Conservation (phyloP, 2,329 filamentous ascomycete genomes). For the Colletotrichum melonis region DNA sequence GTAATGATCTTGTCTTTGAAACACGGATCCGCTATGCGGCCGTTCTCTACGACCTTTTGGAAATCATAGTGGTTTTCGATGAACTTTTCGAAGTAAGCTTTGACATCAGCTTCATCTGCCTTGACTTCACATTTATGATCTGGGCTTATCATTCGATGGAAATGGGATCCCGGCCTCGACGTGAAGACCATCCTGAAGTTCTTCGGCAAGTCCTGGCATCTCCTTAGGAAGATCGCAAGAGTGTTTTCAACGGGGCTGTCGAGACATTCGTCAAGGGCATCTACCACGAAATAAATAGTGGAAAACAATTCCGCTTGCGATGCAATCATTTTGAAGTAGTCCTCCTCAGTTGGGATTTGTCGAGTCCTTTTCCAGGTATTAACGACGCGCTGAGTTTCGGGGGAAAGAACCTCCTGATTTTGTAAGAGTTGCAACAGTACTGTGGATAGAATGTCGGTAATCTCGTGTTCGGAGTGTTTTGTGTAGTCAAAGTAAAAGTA, state of each 20-base stretch:
- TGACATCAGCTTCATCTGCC: constrained; percentile 1
- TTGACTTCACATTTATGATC: neutral
- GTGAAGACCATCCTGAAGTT: constrained; percentile 6
- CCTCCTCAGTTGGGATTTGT: neutral
- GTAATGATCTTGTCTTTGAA: neutral
- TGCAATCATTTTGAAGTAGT: constrained; percentile 9
- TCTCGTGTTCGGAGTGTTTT: neutral
- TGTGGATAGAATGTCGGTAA: neutral
- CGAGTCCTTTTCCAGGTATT: neutral
- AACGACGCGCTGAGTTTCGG: neutral
- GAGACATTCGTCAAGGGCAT: constrained; percentile 19
- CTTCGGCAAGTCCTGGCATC: neutral
- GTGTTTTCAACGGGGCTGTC: neutral
- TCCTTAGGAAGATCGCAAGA: neutral
- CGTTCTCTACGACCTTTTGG: neutral
- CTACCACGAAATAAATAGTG: neutral
- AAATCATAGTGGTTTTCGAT: neutral
- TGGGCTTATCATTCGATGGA: neutral
- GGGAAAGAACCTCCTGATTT: neutral
- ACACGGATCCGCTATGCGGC: neutral
- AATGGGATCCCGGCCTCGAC: neutral
- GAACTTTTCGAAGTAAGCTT: constrained; percentile 5
- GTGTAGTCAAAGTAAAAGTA: neutral
- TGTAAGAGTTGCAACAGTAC: neutral
- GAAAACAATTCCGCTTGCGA: neutral